Base-by-base conservation (phyloP, 2,329 filamentous ascomycete genomes). In the Cladosporium oxysporum region DNA sequence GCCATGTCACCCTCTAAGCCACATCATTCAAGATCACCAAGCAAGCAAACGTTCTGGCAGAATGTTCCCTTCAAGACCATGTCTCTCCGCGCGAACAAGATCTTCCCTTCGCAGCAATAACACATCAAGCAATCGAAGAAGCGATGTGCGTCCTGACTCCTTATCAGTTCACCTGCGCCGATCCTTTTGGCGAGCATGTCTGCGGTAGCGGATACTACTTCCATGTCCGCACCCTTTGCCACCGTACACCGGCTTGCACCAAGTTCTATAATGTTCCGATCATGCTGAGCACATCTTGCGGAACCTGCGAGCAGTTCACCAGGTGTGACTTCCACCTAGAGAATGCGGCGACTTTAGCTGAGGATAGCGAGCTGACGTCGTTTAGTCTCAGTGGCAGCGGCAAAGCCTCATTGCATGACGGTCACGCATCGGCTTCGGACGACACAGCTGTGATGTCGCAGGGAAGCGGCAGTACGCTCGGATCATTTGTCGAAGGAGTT, bases 71-170 rank as follows among this genome's bases (percentile, higher is more conserved):
- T 47, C 41, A 47, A 47, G n/a, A 23, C 3, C 41, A 47, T 47
- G 41, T n/a, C 41, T n/a, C 18, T 21, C n/a, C 21, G 41, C 41
- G 11, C n/a, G 41, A 47, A 47, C 2, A 8, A 21, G n/a, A 10
- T 47, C 12, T 5, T 47, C 12, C 41, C 41, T 8, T 8, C n/a
- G n/a, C 41, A 21, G n/a, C 3, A 21, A 47, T 8, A 23, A 12
- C n/a, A 12, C 16, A 33, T 33, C 29, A 33, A 55, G 10, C 52
- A n/a, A 18, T 8, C 10, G 28, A 53, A 53, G 7, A 50, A 29
- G 29, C 28, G 18, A 61, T 61, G 58, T 61, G 58, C 28, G 5
- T 49, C 41, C 28, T 61, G 7, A 61, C 58, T 11, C 58, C 58
- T 2, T 61, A 61, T 28, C 37, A 47, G 12, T 61, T 47, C n/a